A percentile compares a stretch with the other conserved stretches of the same genome.
These are phyloP conservation scores for Lentinula detonsa DNA, from an alignment of 768 basidiomycete species.

Conservation along the genomic window DNA sequence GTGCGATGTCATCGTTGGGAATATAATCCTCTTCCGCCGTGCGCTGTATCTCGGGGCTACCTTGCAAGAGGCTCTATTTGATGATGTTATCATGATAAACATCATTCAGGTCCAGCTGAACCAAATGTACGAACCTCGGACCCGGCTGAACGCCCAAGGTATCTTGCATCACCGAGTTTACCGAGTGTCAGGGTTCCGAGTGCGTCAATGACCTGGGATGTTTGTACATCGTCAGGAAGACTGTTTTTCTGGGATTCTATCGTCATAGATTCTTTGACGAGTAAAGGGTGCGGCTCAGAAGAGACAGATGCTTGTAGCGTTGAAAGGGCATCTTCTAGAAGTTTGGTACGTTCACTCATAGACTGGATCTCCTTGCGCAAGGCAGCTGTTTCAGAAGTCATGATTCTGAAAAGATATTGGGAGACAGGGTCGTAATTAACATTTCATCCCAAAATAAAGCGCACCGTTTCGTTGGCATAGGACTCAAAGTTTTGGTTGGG, in stretches of 20 bases:
- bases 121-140: constrained; percentile 2
- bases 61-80: not conserved
- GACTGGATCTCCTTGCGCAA: constrained; percentile 60
- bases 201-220: not conserved
- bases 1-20: constrained; percentile 15
- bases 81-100: not conserved
- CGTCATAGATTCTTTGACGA: constrained; percentile 18
- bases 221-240: not conserved
- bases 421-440: constrained; percentile 19
- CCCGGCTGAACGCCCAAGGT: constrained; percentile 10
- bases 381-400: constrained; percentile 43
- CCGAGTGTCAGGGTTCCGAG: constrained; percentile 2
- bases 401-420: not conserved
- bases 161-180: not conserved
- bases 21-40: constrained; percentile 6
- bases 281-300: constrained; percentile 51
- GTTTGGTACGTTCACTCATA: constrained; percentile 64
- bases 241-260: not conserved
- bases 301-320: constrained; percentile 54
- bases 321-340: constrained; percentile 62
- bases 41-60: not conserved
- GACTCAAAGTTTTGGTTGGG: constrained; percentile 14
- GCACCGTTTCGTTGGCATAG: not conserved
- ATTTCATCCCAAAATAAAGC: constrained; percentile 30
- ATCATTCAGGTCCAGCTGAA: not conserved